Evolutionary conservation across 768 basidiomycete genomes (phyloP), one percentile per base, ranked within the genome.

Genomic region (Lepiota venenata): DNA sequence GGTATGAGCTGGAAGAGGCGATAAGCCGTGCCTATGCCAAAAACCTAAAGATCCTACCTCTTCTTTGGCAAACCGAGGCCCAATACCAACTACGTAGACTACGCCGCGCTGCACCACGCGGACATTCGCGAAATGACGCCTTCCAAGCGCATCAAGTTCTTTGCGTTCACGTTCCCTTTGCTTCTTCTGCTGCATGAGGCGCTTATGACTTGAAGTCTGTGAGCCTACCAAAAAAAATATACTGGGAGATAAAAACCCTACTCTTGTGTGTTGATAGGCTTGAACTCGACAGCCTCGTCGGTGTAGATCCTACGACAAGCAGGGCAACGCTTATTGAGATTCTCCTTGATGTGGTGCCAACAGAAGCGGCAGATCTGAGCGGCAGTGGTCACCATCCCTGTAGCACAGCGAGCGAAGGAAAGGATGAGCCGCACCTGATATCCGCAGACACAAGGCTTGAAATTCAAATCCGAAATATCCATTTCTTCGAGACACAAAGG

Each of bases 381-480:
- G 49, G 56, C 57, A 50, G 46, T 55, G 20, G 40, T 60, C 53
- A 60, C 32, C 43, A 43, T 42, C 14, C n/a, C 8, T 48, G 15
- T 36, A 48, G 57, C 32, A 20, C 18, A 42, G 29, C 36, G 21
- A 44, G 20, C 39, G 21, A 50, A 48, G 32, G 35, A 47, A 55
- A 51, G 27, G 50, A 39, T 15, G 38, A 54, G 39, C 52, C 47
- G 49, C 62, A 90, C 97, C 82, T 98, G 97, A 74, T 98, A 97
- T 57, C 97, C 97, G 72, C 97, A 99, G 48, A 94, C 85, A 72
- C 97, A 99, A 22, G 97, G 97, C 76, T 94, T 96, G 77, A 99
- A 99, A 76, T 96, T 96, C 70, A 98, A 83, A 81, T 99, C 97
- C 47, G 93, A 93, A 61, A 98, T 84, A 74, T 98, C 97, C 88